These are phyloP conservation scores for Cutaneotrichosporon curvatum DNA, from an alignment of 1,284 basidiomycete genomes.

Conservation along the genomic window DNA sequence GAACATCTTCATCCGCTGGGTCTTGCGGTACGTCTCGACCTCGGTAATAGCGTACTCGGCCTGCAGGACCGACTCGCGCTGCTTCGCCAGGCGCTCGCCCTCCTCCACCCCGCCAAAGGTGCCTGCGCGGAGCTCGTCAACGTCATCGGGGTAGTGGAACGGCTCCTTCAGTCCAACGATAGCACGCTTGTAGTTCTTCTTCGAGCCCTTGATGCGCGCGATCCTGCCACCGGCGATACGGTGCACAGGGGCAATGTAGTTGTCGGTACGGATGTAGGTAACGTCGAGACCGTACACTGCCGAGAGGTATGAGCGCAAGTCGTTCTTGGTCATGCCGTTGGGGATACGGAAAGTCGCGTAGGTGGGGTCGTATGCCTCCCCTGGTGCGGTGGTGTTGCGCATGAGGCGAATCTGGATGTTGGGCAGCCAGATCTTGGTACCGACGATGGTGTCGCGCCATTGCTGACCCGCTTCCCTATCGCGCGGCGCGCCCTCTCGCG, in stretches of 20 bases:
- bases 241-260: slow-evolving; percentile 61
- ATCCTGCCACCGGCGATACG: slow-evolving; percentile 31
- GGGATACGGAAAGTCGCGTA: slow-evolving; percentile 86
- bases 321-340: slow-evolving; percentile 80
- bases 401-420: slow-evolving; percentile 78
- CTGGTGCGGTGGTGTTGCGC: slow-evolving; percentile 69
- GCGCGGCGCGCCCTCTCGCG: slow-evolving; percentile 9
- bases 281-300: slow-evolving; percentile 78
- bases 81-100: slow-evolving; percentile 50
- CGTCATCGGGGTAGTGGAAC: slow-evolving; percentile 77
- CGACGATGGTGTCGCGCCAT: slow-evolving; percentile 53
- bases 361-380: slow-evolving; percentile 82
- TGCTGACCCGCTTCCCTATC: background rate
- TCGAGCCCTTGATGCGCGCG: slow-evolving; percentile 30
- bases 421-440: slow-evolving; percentile 78
- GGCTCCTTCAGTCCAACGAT: slow-evolving; percentile 81
- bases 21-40: slow-evolving; percentile 51
- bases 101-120: slow-evolving; percentile 12
- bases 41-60: slow-evolving; percentile 53
- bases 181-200: slow-evolving; percentile 72
- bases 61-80: slow-evolving; percentile 57
- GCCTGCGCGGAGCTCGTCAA: slow-evolving; percentile 60
- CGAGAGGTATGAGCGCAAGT: slow-evolving; percentile 75
- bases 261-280: slow-evolving; percentile 89
- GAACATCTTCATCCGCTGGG: slow-evolving; percentile 25